Evolutionary conservation across 2,329 filamentous ascomycete species (phyloP), one percentile per base, ranked within the genome.

Genomic region (Massarina eburnea): DNA sequence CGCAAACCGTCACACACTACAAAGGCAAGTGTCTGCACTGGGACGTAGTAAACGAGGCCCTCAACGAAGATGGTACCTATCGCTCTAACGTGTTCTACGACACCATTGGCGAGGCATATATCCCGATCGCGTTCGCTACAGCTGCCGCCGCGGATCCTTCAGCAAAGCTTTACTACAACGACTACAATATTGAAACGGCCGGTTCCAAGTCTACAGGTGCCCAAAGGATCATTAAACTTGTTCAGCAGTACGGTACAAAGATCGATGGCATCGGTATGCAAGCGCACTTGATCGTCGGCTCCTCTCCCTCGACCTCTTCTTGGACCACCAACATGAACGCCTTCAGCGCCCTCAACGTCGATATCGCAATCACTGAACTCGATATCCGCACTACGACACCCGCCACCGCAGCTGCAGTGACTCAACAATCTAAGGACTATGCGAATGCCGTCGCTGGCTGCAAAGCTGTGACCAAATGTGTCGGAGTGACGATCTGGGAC

Each of bases 331-430:
- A 78, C 18, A 72, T 85, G 52, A 71, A 76, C 51, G 69, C 72
- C 1, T 79, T 82, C 39, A 78, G 76, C 2, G 59, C 60, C n/a
- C 67, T 79, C 18, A 75, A 74, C 15, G 73, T 79, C 17, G 81
- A 86, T 52, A 74, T 85, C 21, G 82, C 82, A 8, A 73, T 84
- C 43, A 85, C 82, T 2, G 83, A 86, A 70, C 73, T 86, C 15
- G 85, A 88, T 58, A 85, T 88, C 54, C 56, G 65, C 24, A 55
- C 68, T 21, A 51, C 37, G 22, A 58, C 59, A 1, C 66, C 67
- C 2, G 54, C 56, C 3, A 64, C 57, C 2, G 46, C 54, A 2
- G 48, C 51, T 1, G 58, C 57, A 10, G 45, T 63, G 14, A 41
- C 52, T 8, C 59, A 62, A 32, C 58, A 67, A 46, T 14, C 77